Base-by-base conservation (phyloP, 768 basidiomycete genomes). In the Lactarius deliciosus region DNA sequence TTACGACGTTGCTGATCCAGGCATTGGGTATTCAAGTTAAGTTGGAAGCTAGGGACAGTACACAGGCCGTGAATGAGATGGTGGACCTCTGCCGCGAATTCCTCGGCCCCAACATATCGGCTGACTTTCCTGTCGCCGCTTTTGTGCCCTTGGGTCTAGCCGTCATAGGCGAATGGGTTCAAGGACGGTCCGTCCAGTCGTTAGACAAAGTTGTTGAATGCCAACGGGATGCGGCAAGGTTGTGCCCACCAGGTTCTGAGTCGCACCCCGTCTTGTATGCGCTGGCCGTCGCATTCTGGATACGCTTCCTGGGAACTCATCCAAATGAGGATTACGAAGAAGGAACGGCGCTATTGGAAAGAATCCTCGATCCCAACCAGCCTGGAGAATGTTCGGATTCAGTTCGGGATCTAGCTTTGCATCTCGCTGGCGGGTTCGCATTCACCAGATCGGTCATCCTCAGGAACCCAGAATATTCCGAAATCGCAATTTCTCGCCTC, bases 111-210 rank as follows among this genome's bases (percentile, higher is more conserved):
- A 11, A 22, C 47, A 47, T 11, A 11, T n/a, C 10, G 1, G n/a
- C n/a, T 2, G 10, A 11, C 3, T 11, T 47, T 13, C 47, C 4
- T 9, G 4, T n/a, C n/a, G 10, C 4, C n/a, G 47, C n/a, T 8
- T 3, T n/a, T n/a, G n/a, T n/a, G 3, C 5, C 8, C 10, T 1
- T 47, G 47, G 4, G 10, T 5, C 9, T 0, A 1, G 47, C 47
- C 11, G n/a, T 4, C n/a, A 1, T 0, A 0, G 1, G 3, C 10
- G 47, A 13, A 22, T 13, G 0, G 0, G 0, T 0, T 20, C 10
- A n/a, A 9, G 47, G 10, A 22, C n/a, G 3, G n/a, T n/a, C n/a
- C n/a, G n/a, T 9, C 10, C n/a, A 22, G 10, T 22, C 11, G 11
- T n/a, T 47, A 22, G 47, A 47, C 47, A n/a, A 47, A 11, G 47